These are phyloP conservation scores for Zhuliangozyma parablackwelliae DNA, from an alignment of 1,139 yeast genomes.

Conservation along the genomic window DNA sequence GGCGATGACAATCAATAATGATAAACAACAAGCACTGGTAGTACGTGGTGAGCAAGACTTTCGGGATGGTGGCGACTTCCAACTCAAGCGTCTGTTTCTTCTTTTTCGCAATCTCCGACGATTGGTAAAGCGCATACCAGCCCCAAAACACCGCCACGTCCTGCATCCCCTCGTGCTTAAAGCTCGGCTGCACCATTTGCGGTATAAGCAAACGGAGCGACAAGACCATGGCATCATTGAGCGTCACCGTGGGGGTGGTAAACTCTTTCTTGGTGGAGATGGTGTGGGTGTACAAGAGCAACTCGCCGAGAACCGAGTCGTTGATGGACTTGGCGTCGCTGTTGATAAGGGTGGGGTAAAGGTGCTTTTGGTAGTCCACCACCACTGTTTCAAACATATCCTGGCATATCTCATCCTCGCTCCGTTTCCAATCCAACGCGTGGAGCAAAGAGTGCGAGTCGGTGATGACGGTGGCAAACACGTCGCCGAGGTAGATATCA, in stretches of 20 bases:
- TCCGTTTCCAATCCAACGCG: slow-evolving; percentile 16
- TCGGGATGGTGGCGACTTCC: slow-evolving; percentile 31
- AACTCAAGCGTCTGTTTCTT: slow-evolving; percentile 19
- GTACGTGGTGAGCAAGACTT: slow-evolving; percentile 25
- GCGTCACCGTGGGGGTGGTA: slow-evolving; percentile 16
- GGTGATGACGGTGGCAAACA: slow-evolving; percentile 31
- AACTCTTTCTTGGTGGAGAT: slow-evolving; percentile 14
- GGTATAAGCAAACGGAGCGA: slow-evolving; percentile 35
- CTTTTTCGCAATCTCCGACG: slow-evolving; percentile 4
- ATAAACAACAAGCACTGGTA: slow-evolving; percentile 31
- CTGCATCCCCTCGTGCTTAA: slow-evolving; percentile 18
- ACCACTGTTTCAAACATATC: slow-evolving; percentile 32
- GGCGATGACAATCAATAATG: slow-evolving; percentile 9
- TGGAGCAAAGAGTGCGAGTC: slow-evolving; percentile 25
- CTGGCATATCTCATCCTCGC: slow-evolving; percentile 23
- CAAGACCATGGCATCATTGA: slow-evolving; percentile 31
- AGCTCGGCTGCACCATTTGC: slow-evolving; percentile 27
- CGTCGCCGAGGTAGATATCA: slow-evolving; percentile 53
- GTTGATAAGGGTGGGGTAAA: slow-evolving; percentile 23
- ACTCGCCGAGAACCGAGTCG: slow-evolving; percentile 28
- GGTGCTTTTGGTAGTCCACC: slow-evolving; percentile 30
- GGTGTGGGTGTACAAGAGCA: slow-evolving; percentile 25
- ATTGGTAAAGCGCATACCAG: slow-evolving; percentile 35
- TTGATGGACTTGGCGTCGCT: slow-evolving; percentile 22
- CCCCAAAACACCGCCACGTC: slow-evolving; percentile 36